A percentile compares a stretch with the other conserved stretches of the same genome.
Evolutionary conservation across 768 basidiomycete genomes (phyloP).

Genomic region (Sistotremastrum niveocremeum): DNA sequence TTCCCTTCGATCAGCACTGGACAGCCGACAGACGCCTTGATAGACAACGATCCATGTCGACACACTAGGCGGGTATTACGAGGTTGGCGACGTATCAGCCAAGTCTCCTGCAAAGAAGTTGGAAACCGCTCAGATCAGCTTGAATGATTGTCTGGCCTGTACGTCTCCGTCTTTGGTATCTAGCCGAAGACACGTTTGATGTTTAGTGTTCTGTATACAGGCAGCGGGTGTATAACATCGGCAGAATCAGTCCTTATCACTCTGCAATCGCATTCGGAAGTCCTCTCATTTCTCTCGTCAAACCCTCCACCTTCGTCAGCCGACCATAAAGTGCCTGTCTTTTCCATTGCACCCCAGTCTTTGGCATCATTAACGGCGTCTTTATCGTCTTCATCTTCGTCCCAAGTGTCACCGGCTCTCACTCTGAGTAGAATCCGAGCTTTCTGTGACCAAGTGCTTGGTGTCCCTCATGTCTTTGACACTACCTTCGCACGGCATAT

Average conservation of each 20-base stretch:
- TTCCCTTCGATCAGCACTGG: slow-evolving; percentile 19
- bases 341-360: slow-evolving; percentile 84
- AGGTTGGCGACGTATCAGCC: slow-evolving; percentile 30
- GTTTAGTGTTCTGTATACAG: slow-evolving; percentile 1
- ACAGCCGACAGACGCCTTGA: slow-evolving; percentile 1
- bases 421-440: slow-evolving; percentile 58
- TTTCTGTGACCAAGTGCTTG: slow-evolving; percentile 55
- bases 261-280: slow-evolving; percentile 88
- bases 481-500: slow-evolving; percentile 91
- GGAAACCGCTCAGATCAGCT: slow-evolving; percentile 85
- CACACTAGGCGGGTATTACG: slow-evolving; percentile 74
- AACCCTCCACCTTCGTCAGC: slow-evolving; percentile 32
- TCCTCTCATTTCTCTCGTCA: slow-evolving; percentile 58
- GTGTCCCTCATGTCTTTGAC: slow-evolving; percentile 78
- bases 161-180: slow-evolving; percentile 41
- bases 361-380: slow-evolving; percentile 70
- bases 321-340: slow-evolving; percentile 43
- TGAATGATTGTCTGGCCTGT: slow-evolving; percentile 97
- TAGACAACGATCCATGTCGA: slow-evolving; percentile 93
- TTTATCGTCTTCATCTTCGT: slow-evolving; percentile 31
- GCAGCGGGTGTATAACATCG: slow-evolving; percentile 93
- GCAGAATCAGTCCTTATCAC: slow-evolving; percentile 96
- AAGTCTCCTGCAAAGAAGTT: slow-evolving; percentile 35
- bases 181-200: neutral
- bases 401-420: slow-evolving; percentile 34